Percentiles rank a stretch among this genome's conserved stretches.
These are phyloP conservation scores for Pseudocercospora macadamiae DNA, from an alignment of 2,329 filamentous ascomycete genomes.

Conservation along the genomic window DNA sequence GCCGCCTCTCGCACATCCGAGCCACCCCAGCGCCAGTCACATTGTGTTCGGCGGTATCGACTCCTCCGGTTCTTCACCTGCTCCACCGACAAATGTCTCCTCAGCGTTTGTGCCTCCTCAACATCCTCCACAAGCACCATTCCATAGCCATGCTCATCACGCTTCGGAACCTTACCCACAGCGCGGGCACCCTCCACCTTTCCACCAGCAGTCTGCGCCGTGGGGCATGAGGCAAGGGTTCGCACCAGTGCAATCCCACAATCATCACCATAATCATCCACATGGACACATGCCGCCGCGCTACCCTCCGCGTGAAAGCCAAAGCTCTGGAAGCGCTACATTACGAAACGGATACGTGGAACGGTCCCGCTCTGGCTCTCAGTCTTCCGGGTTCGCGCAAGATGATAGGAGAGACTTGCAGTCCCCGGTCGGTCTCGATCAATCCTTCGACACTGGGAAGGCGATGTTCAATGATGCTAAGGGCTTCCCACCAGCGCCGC, in stretches of 20 bases:
- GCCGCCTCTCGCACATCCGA: conserved; percentile 22
- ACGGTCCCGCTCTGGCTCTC: conserved; percentile 32
- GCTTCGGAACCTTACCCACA: conserved; percentile 28
- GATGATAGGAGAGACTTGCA: conserved; percentile 22
- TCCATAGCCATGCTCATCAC: conserved; percentile 32
- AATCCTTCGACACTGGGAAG: conserved; percentile 16
- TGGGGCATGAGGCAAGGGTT: conserved; percentile 26
- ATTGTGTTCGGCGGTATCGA: conserved; percentile 46
- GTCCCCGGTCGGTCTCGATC: conserved; percentile 26
- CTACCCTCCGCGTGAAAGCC: conserved; percentile 32
- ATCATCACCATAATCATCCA: conserved; percentile 17
- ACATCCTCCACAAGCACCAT: conserved; percentile 21
- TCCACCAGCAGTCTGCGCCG: conserved; percentile 13
- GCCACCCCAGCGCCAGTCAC: conserved; percentile 32
- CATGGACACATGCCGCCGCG: conserved; percentile 29
- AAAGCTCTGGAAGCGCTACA: conserved; percentile 23
- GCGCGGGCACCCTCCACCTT: conserved; percentile 13
- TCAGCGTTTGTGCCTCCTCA: conserved; percentile 27
- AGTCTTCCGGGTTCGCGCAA: conserved; percentile 26
- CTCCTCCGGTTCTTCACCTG: conserved; percentile 43
- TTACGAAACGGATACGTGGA: conserved; percentile 23
- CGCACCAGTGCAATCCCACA: conserved; percentile 16
- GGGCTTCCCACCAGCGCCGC: conserved; percentile 13
- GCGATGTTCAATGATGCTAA: conserved; percentile 17
- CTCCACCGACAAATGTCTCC: conserved; percentile 32